These are phyloP conservation scores for Salix udensis DNA, from an alignment of 345 rosid genomes.

Conservation along the genomic window DNA sequence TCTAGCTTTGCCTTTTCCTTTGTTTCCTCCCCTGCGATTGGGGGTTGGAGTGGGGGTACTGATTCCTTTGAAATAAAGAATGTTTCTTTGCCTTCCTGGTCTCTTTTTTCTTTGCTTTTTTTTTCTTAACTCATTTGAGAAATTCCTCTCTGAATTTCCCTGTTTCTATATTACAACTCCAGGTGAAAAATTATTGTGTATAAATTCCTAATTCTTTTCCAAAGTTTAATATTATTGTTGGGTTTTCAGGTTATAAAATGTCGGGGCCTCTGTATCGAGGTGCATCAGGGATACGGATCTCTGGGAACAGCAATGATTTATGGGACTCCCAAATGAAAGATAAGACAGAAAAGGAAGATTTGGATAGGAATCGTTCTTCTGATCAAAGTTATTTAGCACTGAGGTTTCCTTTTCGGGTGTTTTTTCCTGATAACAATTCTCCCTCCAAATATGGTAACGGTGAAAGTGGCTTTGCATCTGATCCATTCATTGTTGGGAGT, in stretches of 20 bases:
- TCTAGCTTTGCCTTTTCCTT: neutral
- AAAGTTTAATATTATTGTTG: neutral
- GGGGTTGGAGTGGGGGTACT: neutral
- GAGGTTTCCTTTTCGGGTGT: conserved; percentile 57
- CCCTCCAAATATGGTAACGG: conserved; percentile 49
- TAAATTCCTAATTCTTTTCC: neutral
- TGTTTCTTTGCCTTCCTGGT: neutral
- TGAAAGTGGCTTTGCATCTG: conserved; percentile 63
- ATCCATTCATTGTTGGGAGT: conserved; percentile 40
- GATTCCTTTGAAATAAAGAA: no score
- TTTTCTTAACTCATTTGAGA: neutral
- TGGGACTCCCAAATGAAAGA: conserved; percentile 78
- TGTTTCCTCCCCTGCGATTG: neutral
- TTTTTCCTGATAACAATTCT: conserved; percentile 44
- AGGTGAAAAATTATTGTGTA: neutral
- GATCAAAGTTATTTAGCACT: conserved; percentile 40
- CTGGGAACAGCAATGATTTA: conserved; percentile 54
- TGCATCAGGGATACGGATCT: conserved; percentile 52
- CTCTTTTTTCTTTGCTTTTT: neutral
- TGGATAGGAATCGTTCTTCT: conserved; percentile 50
- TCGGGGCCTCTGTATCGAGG: conserved; percentile 82
- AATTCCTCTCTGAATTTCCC: neutral
- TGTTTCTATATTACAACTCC: neutral
- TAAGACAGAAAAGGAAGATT: conserved; percentile 64
- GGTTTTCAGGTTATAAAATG: conserved; percentile 50